Conservation (phyloP, 2,329 filamentous ascomycete species). For the Exophiala lecanii-corni region DNA sequence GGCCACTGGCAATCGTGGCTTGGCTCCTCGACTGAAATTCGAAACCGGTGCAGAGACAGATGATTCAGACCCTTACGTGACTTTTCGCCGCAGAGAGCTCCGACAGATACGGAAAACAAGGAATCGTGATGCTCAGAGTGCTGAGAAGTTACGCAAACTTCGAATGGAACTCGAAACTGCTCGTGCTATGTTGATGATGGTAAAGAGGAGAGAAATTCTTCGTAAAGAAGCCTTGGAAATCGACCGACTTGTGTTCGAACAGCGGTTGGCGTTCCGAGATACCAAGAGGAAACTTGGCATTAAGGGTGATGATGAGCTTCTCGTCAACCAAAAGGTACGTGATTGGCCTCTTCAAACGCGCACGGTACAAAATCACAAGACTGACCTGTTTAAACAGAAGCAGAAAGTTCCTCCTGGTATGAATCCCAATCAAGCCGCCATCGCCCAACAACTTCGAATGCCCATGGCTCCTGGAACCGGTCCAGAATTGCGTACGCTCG, state of each 20-base stretch:
- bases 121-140: slow-evolving; percentile 86
- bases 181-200: slow-evolving; percentile 70
- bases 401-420: slow-evolving; percentile 63
- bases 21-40: slow-evolving; percentile 72
- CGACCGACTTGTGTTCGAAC: slow-evolving; percentile 76
- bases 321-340: slow-evolving; percentile 79
- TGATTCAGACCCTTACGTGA: slow-evolving; percentile 95
- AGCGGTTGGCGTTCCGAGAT: slow-evolving; percentile 76
- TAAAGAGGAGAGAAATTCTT: slow-evolving; percentile 72
- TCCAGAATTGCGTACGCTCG: slow-evolving; percentile 70
- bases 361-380: slow-evolving; percentile 38
- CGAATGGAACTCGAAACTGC: slow-evolving; percentile 87
- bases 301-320: slow-evolving; percentile 87
- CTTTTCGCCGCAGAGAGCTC: slow-evolving; percentile 91
- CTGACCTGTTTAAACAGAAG: slow-evolving; percentile 50
- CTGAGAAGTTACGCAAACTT: slow-evolving; percentile 88
- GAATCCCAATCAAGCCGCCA: slow-evolving; percentile 55
- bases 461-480: slow-evolving; percentile 65
- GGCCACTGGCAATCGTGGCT: slow-evolving; percentile 61
- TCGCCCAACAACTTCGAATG: slow-evolving; percentile 62
- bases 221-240: slow-evolving; percentile 71
- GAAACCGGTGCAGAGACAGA: slow-evolving; percentile 92
- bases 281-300: slow-evolving; percentile 84
- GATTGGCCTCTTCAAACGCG: slow-evolving; percentile 2
- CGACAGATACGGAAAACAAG: slow-evolving; percentile 92